Base-by-base conservation (phyloP, 352 stramenopile genomes). In the Pythium phragmitis region DNA sequence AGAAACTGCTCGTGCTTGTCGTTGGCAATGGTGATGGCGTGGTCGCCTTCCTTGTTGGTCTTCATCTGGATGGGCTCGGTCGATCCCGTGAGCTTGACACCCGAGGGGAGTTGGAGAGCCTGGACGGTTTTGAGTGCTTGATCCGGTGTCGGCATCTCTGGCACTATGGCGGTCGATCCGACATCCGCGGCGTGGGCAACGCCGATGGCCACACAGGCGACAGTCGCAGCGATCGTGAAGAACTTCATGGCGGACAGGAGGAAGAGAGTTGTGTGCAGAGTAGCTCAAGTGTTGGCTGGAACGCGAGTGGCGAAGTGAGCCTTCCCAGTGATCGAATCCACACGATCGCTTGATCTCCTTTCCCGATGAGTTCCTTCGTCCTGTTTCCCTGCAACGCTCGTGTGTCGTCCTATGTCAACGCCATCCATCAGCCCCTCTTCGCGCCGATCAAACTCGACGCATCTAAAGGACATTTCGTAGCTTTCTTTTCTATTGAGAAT, bases 1-100 rank as follows among this genome's bases (percentile, higher is more conserved):
- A 30, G 26, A 30, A 30, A 58, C 14, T 37, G 12, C 26, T 58
- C 51, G 16, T 58, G 51, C 23, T 55, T 55, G 49, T 55, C 49
- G 28, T 6, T 42, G 49, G 49, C 49, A 11, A 55, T 41, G 8
- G 49, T 41, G 49, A 55, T 41, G 4, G 49, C 13, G 33, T 55
- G 9, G 7, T 55, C 49, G n/a, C 49, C 49, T 55, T 55, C 49
- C 49, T 55, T 55, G 33, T 37, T 42, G 14, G 26, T 42, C 23
- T 7, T 42, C 49, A 55, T 55, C 49, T 55, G 30, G n/a, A 55
- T 37, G 26, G 49, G 14, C 8, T 55, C 49, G 13, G 49, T 55
- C 2, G 49, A 37, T 16, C 52, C 36, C 0, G 19, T 48, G 21
- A 58, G 52, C 52, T 58, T 48, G 36, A 58, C 52, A 12, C 11